A percentile compares a stretch with the other conserved stretches of the same genome.
phyloP scores from a whole-genome alignment of 2,329 filamentous ascomycete species.

The Penicillium sp. region DNA sequence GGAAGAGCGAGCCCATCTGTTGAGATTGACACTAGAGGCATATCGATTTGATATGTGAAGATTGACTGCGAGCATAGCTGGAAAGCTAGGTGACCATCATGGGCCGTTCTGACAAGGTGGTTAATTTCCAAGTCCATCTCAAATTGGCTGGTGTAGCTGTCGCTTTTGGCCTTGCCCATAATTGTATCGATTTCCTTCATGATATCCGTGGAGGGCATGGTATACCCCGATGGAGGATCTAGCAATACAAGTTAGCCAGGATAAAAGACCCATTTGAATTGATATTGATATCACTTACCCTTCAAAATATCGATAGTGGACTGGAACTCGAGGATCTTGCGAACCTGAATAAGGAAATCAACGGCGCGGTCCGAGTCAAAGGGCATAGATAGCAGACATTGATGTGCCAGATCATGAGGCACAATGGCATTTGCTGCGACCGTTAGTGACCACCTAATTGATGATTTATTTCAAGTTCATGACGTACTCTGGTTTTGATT shows the following conservation, averaged over 20 bases:
- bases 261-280: background rate
- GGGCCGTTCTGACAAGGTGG: slow-evolving; percentile 52
- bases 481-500: slow-evolving; percentile 18
- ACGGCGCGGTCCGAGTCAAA: slow-evolving; percentile 26
- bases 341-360: slow-evolving; percentile 24
- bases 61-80: slow-evolving; percentile 30
- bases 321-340: slow-evolving; percentile 49
- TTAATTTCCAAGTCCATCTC: slow-evolving; percentile 57
- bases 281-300: slow-evolving; percentile 9
- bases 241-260: slow-evolving; percentile 4
- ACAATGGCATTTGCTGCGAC: slow-evolving; percentile 15
- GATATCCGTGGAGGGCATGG: slow-evolving; percentile 51
- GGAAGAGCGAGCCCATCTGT: slow-evolving; percentile 58
- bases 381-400: slow-evolving; percentile 31
- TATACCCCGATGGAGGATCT: slow-evolving; percentile 53
- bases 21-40: slow-evolving; percentile 59
- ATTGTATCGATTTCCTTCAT: slow-evolving; percentile 48
- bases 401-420: slow-evolving; percentile 22
- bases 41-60: slow-evolving; percentile 46
- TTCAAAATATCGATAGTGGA: slow-evolving; percentile 51
- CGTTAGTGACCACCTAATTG: slow-evolving; percentile 7
- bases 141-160: slow-evolving; percentile 53
- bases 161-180: slow-evolving; percentile 41
- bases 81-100: slow-evolving; percentile 58
- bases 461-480: background rate